A percentile compares a stretch with the other conserved stretches of the same genome.
These are phyloP conservation scores for Colletotrichum incanum DNA, from an alignment of 2,329 filamentous ascomycete species.

Conservation along the genomic window DNA sequence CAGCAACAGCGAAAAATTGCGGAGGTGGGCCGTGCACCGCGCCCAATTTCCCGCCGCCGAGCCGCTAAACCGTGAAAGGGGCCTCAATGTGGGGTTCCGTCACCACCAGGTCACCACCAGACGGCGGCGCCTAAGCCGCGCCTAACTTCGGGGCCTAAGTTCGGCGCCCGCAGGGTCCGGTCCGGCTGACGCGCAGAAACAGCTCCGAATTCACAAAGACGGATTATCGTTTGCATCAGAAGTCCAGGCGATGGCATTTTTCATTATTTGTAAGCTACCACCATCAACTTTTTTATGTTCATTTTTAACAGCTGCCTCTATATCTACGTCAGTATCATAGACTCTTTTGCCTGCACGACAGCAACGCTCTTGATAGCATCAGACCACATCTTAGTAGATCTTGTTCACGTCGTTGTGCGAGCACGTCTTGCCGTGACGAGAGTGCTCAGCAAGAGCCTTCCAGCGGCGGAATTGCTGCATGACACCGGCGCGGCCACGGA, in stretches of 20 bases:
- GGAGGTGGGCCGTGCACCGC: conserved; percentile 14
- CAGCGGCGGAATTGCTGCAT: conserved; percentile 38
- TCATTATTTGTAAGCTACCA: neutral
- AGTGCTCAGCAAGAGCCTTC: conserved; percentile 28
- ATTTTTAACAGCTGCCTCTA: too few species aligned
- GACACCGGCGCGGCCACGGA: conserved; percentile 39
- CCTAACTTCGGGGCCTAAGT: too few species aligned
- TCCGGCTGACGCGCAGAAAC: neutral
- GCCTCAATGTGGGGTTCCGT: neutral
- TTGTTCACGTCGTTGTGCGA: conserved; percentile 38
- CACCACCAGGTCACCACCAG: neutral
- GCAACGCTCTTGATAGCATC: too few species aligned
- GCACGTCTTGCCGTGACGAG: conserved; percentile 40
- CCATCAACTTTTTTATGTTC: neutral
- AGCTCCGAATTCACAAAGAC: too few species aligned
- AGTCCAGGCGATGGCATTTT: neutral
- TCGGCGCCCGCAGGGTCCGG: neutral
- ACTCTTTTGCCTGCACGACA: too few species aligned
- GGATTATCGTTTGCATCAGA: neutral
- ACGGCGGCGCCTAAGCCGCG: neutral
- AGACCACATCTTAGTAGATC: conserved; percentile 8
- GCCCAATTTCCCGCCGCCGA: conserved; percentile 32
- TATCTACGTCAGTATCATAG: neutral
- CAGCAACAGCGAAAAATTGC: conserved; percentile 12
- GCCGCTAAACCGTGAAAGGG: conserved; percentile 17